Evolutionary conservation across 2,329 filamentous ascomycete species (phyloP), one percentile per base, ranked within the genome.

Genomic region (Colletotrichum gigasporum): DNA sequence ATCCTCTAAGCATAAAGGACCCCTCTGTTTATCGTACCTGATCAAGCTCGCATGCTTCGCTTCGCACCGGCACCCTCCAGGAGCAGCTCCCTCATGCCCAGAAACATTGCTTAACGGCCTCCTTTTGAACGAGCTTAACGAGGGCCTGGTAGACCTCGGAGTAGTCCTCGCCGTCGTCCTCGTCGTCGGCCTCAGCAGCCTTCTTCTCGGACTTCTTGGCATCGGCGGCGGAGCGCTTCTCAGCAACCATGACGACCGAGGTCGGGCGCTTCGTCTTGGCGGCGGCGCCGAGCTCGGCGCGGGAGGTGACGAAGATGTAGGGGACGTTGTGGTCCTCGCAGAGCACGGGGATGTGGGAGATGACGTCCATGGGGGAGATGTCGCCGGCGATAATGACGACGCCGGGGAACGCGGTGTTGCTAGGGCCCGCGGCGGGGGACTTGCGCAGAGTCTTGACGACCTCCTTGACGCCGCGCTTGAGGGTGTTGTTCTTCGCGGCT

Each of bases 311-410:
- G 79, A 96, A 99, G 79, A 99, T 89, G 83, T 98, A 99, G 32
- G 96, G 96, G 65, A 97, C 93, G 80, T 92, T 93, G 86, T 97
- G 94, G 82, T 98, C 95, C 83, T 99, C 96, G 86, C 96, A 98
- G 63, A 98, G 90, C 62, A 99, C 92, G 73, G 96, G 96, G 70
- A 99, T 92, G 82, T 99, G 96, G 65, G 93, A 96, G 82, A 99
- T 97, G 78, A 99, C 96, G 80, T 99, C 96, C 90, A 96, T 95
- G 69, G 96, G 96, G 55, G 93, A 97, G 83, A 99, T 98, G 80
- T 99, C 96, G 72, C 93, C 96, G 34, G 96, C 96, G 71, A 99
- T 93, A 77, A 99, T 85, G 73, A 97, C 93, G 70, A 99, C 86
- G 70, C 89, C 86, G 44, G 92, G 90, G 73, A 89, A 84, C 56